These are phyloP conservation scores for Ilyonectria destructans DNA, from an alignment of 2,329 filamentous ascomycete species.

Conservation along the genomic window DNA sequence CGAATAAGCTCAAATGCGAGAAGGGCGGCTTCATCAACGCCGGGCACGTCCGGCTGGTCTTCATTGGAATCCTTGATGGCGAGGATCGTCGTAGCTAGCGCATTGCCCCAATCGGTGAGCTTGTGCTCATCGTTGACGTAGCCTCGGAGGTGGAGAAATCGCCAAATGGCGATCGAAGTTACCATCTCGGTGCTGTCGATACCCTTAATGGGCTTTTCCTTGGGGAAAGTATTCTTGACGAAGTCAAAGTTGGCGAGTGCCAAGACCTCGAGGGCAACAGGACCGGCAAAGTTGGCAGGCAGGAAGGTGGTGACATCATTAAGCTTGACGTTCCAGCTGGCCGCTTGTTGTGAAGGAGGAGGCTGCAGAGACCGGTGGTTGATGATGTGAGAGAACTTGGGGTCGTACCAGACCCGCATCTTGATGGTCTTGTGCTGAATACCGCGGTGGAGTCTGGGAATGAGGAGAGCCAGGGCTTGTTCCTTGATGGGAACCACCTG, in stretches of 20 bases:
- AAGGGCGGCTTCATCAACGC: constrained; percentile 83
- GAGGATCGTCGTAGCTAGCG: constrained; percentile 80
- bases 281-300: constrained; percentile 58
- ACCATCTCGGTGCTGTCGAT: constrained; percentile 78
- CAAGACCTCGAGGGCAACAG: constrained; percentile 73
- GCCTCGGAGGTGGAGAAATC: constrained; percentile 89
- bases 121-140: constrained; percentile 87
- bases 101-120: constrained; percentile 88
- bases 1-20: constrained; percentile 89
- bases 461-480: constrained; percentile 83
- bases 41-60: constrained; percentile 60
- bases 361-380: constrained; percentile 69
- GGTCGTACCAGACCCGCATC: constrained; percentile 88
- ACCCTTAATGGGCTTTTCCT: constrained; percentile 72
- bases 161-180: constrained; percentile 83
- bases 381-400: constrained; percentile 77
- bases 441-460: constrained; percentile 85
- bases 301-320: constrained; percentile 66
- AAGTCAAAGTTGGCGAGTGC: constrained; percentile 81
- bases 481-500: constrained; percentile 84
- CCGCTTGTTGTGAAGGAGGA: constrained; percentile 64
- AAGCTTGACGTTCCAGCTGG: constrained; percentile 83
- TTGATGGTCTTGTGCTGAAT: constrained; percentile 86
- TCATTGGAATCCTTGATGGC: constrained; percentile 71
- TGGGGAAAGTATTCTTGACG: constrained; percentile 77